These are phyloP conservation scores for Zygoascus flipseniorum DNA, from an alignment of 805 yeast species.

Conservation along the genomic window DNA sequence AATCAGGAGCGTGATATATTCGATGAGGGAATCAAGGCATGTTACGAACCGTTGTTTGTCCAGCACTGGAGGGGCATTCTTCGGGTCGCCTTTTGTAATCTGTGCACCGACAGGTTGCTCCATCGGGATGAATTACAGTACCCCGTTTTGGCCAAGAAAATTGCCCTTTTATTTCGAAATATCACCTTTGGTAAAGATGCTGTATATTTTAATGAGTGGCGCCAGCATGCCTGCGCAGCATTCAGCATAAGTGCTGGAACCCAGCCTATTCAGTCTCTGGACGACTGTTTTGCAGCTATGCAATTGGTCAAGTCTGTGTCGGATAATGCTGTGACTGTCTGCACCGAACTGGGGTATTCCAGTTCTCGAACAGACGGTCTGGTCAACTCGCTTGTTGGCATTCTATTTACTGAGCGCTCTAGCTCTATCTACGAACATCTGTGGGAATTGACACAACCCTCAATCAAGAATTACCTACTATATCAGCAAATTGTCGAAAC, in stretches of 20 bases:
- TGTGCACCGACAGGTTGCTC: background rate
- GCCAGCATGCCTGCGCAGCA: background rate
- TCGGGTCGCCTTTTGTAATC: background rate
- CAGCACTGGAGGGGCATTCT: background rate
- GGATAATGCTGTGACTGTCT: background rate
- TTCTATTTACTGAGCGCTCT: background rate
- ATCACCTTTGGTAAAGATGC: background rate
- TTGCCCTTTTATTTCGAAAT: background rate
- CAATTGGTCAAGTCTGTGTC: background rate
- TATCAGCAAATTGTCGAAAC: background rate
- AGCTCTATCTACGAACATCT: background rate
- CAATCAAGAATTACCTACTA: background rate
- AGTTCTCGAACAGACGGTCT: background rate
- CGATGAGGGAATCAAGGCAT: slow-evolving; percentile 8
- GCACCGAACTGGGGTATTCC: background rate
- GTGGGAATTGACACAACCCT: background rate
- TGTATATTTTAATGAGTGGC: background rate
- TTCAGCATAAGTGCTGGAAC: background rate
- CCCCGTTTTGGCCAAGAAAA: background rate
- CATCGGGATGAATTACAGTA: background rate
- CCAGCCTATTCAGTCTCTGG: background rate
- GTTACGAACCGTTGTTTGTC: background rate
- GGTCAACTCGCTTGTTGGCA: background rate
- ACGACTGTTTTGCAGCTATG: background rate
- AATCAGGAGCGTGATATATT: slow-evolving; percentile 11